Conservation (phyloP, 148 eudicot species). For the Vaccinium darrowii region DNA sequence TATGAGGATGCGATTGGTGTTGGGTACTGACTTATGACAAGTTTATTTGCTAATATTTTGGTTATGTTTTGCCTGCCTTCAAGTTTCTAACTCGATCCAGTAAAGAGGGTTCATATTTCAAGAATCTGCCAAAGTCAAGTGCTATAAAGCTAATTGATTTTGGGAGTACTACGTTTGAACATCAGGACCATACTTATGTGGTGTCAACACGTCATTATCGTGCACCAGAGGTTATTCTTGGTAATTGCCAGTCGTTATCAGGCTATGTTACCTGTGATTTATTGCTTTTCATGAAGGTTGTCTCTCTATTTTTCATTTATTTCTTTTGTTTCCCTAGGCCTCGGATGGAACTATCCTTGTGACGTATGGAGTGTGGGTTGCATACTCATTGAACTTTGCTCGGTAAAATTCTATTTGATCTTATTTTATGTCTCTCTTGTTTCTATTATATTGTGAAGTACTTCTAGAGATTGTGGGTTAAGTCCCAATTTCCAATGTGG, state of each 20-base stretch:
- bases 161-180: slow-evolving; percentile 58
- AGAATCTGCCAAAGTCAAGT: slow-evolving; percentile 59
- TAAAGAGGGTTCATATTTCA: slow-evolving; percentile 60
- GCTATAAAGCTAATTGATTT: slow-evolving; percentile 63
- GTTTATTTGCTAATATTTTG: slow-evolving; percentile 22
- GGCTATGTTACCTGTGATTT: not conserved
- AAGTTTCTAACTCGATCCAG: slow-evolving; percentile 46
- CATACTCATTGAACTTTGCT: slow-evolving; percentile 59
- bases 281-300: slow-evolving; percentile 1
- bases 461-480: not conserved
- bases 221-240: slow-evolving; percentile 63
- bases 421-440: not conserved
- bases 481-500: slow-evolving; percentile 4
- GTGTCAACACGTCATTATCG: slow-evolving; percentile 64
- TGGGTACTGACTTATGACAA: not conserved
- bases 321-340: slow-evolving; percentile 31
- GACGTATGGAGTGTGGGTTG: slow-evolving; percentile 65
- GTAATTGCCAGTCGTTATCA: slow-evolving; percentile 28
- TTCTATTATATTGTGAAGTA: not conserved
- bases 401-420: slow-evolving; percentile 21
- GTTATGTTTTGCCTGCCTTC: slow-evolving; percentile 18
- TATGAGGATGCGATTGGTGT: not conserved
- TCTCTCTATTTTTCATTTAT: not conserved
- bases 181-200: slow-evolving; percentile 54
- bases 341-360: slow-evolving; percentile 67